A percentile compares a stretch with the other conserved stretches of the same genome.
phyloP scores from a whole-genome alignment of 345 rosid species.

The Pistacia integerrima region DNA sequence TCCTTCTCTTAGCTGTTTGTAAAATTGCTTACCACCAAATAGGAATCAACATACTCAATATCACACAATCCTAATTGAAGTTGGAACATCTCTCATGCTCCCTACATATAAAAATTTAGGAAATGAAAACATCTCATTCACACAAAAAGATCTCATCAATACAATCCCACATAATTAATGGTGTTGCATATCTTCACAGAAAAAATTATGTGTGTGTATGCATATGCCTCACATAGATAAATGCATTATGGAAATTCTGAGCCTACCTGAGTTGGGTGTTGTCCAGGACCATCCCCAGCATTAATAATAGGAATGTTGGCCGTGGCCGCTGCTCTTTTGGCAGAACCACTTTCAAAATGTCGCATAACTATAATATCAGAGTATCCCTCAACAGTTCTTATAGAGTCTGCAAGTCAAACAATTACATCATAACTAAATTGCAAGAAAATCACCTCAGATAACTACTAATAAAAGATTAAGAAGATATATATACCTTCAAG shows the following conservation, averaged over 20 bases:
- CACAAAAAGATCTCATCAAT: neutral
- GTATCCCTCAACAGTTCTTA: conserved; percentile 94
- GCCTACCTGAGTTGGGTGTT: conserved; percentile 92
- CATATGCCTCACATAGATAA: neutral
- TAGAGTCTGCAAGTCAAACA: conserved; percentile 63
- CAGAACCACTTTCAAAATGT: conserved; percentile 97
- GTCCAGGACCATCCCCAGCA: conserved; percentile 99
- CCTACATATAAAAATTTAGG: neutral
- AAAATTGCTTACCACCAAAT: neutral
- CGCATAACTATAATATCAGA: conserved; percentile 92
- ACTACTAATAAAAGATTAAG: neutral
- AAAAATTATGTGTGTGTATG: neutral
- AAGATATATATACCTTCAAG: conserved; percentile 64
- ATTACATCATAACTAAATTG: conserved; percentile 8
- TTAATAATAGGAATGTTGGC: conserved; percentile 86
- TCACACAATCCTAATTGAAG: neutral
- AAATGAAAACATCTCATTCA: neutral
- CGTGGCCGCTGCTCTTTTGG: conserved; percentile 83
- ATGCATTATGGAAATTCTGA: neutral
- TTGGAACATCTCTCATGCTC: neutral
- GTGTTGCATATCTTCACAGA: neutral
- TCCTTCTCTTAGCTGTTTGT: neutral
- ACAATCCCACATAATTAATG: neutral
- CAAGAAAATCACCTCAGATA: conserved; percentile 7
- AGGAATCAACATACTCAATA: neutral